Base-by-base conservation (phyloP, 495 filamentous ascomycete genomes). In the Trichoderma gamsii region DNA sequence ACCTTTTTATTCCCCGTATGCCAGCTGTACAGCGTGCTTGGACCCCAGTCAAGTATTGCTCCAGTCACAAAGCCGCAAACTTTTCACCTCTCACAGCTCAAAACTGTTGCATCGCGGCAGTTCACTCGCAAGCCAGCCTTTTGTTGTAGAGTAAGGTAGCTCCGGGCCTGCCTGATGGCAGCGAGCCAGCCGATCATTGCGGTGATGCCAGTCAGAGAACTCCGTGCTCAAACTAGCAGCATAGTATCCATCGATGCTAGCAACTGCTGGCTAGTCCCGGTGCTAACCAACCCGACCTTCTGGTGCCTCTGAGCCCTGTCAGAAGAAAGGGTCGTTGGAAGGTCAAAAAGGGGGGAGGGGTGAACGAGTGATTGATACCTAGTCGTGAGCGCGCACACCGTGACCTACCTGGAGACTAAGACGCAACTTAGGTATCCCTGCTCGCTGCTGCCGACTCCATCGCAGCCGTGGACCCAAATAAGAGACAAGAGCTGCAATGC, bases 1-100 rank as follows among this genome's bases (percentile, higher is more conserved):
- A 61, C 56, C 23, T 61, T 61, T 61, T 61, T 61, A 61, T 61
- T 61, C 25, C 56, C 56, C 56, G 56, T 23, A 61, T 61, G 56
- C 56, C 56, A 61, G 56, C 56, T 61, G 56, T 61, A 61, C 56
- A 61, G 27, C 27, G 56, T 61, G 56, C 56, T 9, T 61, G 23
- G 6, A 15, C 56, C 56, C 56, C 9, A 25, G 56, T 61, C 56
- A 2, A 61, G 46, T 29, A 61, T 11, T 11, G 23, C 27, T 61
- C 56, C 56, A 61, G 32, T 61, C 56, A n/a, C 56, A 32, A 15
- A 6, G 56, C 56, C 13, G 23, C 23, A 29, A n/a, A 13, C 1
- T 61, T 61, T 61, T 52, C 56, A 29, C 25, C 56, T 29, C 0
- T 61, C 56, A 12, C 56, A 32, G 25, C 56, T 7, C 56, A 25